Base-by-base conservation (phyloP, 2,329 filamentous ascomycete species). In the Acrocalymma vagum region DNA sequence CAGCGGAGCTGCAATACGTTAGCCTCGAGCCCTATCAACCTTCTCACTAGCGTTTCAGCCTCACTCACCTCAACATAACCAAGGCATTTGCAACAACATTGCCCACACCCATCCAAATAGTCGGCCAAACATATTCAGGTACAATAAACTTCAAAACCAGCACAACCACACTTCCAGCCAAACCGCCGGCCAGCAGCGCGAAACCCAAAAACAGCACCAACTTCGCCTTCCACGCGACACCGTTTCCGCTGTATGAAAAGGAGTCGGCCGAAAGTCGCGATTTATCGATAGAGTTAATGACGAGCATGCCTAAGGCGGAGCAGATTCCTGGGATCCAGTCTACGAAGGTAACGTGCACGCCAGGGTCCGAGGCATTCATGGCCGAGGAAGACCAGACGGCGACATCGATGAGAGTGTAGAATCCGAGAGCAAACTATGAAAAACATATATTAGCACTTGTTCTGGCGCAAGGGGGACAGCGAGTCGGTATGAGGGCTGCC, bases 251-350 rank as follows among this genome's bases (percentile, higher is more conserved):
- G 67, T 87, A 87, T 44, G 78, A 82, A 62, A 83, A 87, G 60
- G 74, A 81, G 62, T 87, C 84, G 22, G 81, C 82, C 25, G 77
- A 79, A 40, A 88, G 67, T 26, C 83, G 75, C 17, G 81, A 79
- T 71, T 87, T 87, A 61, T 88, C 84, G 60, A 88, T 87, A 48
- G 78, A 83, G 69, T 87, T 87, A 75, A 87, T 87, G 55, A 87
- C 82, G 34, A 87, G 77, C 84, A 87, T 87, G 45, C 84, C 84
- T 21, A 87, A 76, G 45, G 81, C 77, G 28, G 81, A 85, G 75
- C 85, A 87, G 70, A 88, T 87, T 45, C 80, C 79, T 3, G 84
- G 85, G 54, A 88, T 84, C 84, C 84, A 88, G 73, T 88, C 84
- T 53, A 87, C 78, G 67, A 87, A 87, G 66, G 80, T 86, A 62